Conservation (phyloP, 2,329 filamentous ascomycete species). For the Byssothecium circinans region DNA sequence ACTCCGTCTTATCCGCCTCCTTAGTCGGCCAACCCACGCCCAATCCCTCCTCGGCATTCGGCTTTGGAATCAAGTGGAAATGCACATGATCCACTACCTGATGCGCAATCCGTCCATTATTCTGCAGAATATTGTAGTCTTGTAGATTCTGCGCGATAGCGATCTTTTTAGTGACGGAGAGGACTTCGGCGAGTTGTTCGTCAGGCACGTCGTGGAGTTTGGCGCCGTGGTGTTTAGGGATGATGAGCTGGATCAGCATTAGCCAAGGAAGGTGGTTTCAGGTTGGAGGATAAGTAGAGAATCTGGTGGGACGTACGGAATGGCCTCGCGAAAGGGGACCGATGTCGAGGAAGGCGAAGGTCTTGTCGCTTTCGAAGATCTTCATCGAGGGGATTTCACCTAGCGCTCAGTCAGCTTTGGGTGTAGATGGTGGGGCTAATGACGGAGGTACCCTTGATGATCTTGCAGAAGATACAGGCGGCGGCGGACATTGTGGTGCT, state of each 20-base stretch:
- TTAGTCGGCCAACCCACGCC: conserved; percentile 78
- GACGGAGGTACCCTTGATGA: conserved; percentile 74
- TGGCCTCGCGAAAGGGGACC: conserved; percentile 86
- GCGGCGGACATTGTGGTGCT: conserved; percentile 63
- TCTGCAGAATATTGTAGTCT: conserved; percentile 94
- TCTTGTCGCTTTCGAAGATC: conserved; percentile 91
- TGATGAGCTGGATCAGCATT: conserved; percentile 71
- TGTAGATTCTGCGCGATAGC: conserved; percentile 72
- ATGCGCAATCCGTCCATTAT: conserved; percentile 90
- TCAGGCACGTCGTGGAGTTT: conserved; percentile 94
- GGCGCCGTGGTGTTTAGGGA: conserved; percentile 90
- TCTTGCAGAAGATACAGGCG: conserved; percentile 95
- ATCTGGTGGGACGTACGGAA: conserved; percentile 62
- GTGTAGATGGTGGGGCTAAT: background rate
- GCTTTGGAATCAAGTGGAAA: conserved; percentile 98
- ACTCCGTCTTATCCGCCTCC: conserved; percentile 74
- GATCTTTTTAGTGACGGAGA: conserved; percentile 87
- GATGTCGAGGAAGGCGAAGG: conserved; percentile 95
- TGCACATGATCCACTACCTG: conserved; percentile 94
- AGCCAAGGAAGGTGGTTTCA: background rate
- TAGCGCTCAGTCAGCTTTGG: conserved; percentile 44
- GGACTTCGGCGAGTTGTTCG: conserved; percentile 77
- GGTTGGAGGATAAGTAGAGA: too few relatives aligned
- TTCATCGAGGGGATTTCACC: conserved; percentile 96
- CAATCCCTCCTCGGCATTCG: conserved; percentile 78